Percentiles rank a stretch among this genome's conserved stretches.
Conservation (phyloP, 129 eudicot genomes). For the Solidago caesia region DNA sequence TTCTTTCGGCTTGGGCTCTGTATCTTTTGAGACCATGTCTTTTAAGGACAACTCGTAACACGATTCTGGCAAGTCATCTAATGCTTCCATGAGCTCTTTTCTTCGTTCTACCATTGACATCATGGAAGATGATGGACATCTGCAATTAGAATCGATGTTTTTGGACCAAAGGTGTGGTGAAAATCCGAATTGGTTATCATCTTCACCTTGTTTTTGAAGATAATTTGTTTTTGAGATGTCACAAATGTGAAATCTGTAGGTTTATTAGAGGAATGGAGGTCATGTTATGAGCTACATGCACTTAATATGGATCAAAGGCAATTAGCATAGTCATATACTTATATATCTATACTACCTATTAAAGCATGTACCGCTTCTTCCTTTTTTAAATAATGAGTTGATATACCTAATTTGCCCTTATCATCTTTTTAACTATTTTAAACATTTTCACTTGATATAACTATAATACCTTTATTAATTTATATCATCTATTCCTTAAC, state of each 20-base stretch:
- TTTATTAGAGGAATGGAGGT: not conserved
- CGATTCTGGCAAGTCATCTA: slow-evolving; percentile 30
- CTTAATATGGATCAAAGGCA: not conserved
- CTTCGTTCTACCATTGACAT: slow-evolving; percentile 20
- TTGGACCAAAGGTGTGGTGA: slow-evolving; percentile 28
- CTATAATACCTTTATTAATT: no score
- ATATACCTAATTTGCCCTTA: no score
- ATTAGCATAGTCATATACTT: not conserved
- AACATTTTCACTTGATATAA: no score
- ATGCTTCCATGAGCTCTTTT: slow-evolving; percentile 28
- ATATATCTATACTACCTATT: no score
- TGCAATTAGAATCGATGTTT: not conserved
- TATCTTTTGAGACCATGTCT: slow-evolving; percentile 26
- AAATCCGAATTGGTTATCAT: not conserved
- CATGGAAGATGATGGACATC: not conserved
- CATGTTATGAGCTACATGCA: slow-evolving; percentile 20
- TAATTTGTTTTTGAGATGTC: slow-evolving; percentile 18
- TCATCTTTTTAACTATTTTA: no score
- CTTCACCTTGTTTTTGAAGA: not conserved
- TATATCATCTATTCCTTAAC: no score
- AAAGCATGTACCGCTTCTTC: no score
- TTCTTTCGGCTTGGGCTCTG: slow-evolving; percentile 3
- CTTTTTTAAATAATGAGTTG: no score
- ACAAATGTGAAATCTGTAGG: slow-evolving; percentile 32
- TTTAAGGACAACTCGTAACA: slow-evolving; percentile 26